Evolutionary conservation across 2,329 filamentous ascomycete species (phyloP).

Genomic region (Trichophyton benhamiae): DNA sequence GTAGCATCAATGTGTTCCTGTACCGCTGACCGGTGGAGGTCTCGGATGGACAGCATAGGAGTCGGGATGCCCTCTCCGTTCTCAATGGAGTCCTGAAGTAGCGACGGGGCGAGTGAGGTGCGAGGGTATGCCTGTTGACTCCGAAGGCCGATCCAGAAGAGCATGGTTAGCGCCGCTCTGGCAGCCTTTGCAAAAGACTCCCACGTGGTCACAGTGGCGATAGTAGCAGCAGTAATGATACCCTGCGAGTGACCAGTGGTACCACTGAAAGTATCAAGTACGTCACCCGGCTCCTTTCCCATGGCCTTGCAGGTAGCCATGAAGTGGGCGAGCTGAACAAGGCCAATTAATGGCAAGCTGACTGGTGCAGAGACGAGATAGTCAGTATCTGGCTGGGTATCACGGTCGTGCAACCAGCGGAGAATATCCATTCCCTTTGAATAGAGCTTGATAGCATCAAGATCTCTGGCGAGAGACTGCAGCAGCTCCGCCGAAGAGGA

Average conservation of each 20-base stretch:
- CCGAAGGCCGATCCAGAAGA: slow-evolving; percentile 97
- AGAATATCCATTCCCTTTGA: slow-evolving; percentile 93
- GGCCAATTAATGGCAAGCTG: slow-evolving; percentile 87
- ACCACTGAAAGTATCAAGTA: slow-evolving; percentile 73
- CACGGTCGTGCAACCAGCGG: slow-evolving; percentile 79
- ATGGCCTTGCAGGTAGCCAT: slow-evolving; percentile 85
- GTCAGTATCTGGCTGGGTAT: slow-evolving; percentile 82
- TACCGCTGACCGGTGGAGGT: slow-evolving; percentile 74
- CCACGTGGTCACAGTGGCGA: slow-evolving; percentile 84
- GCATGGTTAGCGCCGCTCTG: slow-evolving; percentile 70
- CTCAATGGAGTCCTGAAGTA: slow-evolving; percentile 84
- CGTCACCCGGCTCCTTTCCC: slow-evolving; percentile 75
- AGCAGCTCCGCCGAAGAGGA: slow-evolving; percentile 70
- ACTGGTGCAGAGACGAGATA: slow-evolving; percentile 91
- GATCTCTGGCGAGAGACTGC: slow-evolving; percentile 70
- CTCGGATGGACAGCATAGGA: slow-evolving; percentile 94
- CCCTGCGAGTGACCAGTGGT: slow-evolving; percentile 95
- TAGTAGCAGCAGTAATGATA: slow-evolving; percentile 83
- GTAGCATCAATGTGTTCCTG: slow-evolving; percentile 95
- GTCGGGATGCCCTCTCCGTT: slow-evolving; percentile 91
- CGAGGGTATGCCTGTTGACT: slow-evolving; percentile 95
- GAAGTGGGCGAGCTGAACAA: slow-evolving; percentile 93
- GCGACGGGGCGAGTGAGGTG: slow-evolving; percentile 81
- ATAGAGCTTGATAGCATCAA: slow-evolving; percentile 86
- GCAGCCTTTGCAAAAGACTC: slow-evolving; percentile 75